Percentiles rank a stretch among this genome's conserved stretches.
Conservation (phyloP, 331 rosid species). For the Saraca asoca region DNA sequence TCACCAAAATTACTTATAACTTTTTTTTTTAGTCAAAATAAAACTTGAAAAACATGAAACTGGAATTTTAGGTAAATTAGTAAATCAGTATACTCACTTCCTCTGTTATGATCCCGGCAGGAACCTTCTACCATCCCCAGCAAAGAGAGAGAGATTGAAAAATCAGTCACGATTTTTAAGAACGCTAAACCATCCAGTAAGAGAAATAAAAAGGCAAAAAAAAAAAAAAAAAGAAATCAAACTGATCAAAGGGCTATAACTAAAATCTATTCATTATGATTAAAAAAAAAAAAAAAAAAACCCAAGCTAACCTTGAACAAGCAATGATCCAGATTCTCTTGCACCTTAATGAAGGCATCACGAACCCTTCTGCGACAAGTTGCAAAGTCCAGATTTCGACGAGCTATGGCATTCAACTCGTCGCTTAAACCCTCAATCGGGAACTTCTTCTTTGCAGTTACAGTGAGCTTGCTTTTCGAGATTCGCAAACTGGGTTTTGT, state of each 20-base stretch:
- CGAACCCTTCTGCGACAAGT: constrained; percentile 47
- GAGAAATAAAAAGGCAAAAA: not conserved
- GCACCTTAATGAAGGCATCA: constrained; percentile 55
- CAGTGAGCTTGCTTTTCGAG: constrained; percentile 2
- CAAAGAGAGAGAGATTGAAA: constrained; percentile 33
- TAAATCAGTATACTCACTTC: constrained; percentile 61
- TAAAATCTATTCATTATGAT: constrained; percentile 1
- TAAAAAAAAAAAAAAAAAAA: too few relatives aligned
- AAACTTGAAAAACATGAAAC: not conserved
- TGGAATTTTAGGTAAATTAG: not conserved
- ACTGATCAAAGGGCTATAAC: not conserved
- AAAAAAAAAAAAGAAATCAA: not conserved
- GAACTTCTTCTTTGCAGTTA: constrained; percentile 23
- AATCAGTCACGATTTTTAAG: constrained; percentile 21
- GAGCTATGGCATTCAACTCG: constrained; percentile 40
- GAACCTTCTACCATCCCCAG: constrained; percentile 63
- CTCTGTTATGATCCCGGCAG: constrained; percentile 70
- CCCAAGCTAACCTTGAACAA: constrained; percentile 64
- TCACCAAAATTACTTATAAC: not conserved
- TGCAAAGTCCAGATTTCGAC: constrained; percentile 44
- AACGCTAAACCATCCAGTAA: constrained; percentile 4
- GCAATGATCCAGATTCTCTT: constrained; percentile 64
- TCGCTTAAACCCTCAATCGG: constrained; percentile 34
- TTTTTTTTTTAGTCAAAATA: too few relatives aligned
- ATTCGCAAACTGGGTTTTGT: not conserved